phyloP scores from a whole-genome alignment of 768 basidiomycete genomes.

The Hericium coralloides region DNA sequence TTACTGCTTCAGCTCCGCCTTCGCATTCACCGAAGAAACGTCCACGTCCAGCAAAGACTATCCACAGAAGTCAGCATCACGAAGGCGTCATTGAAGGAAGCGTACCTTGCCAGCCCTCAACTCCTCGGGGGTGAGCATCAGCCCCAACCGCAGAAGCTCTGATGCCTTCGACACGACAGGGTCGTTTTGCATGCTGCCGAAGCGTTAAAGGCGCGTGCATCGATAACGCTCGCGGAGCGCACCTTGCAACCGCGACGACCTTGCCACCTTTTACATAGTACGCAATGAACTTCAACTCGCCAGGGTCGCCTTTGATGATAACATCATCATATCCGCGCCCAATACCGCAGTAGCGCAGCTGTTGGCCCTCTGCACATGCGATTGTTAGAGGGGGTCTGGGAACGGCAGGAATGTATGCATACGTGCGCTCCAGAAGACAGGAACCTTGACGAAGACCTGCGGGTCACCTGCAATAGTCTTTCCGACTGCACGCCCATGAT shows the following conservation, averaged over 20 bases:
- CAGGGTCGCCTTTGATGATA: conserved; percentile 65
- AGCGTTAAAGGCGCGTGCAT: not conserved
- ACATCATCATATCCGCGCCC: conserved; percentile 68
- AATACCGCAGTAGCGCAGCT: conserved; percentile 77
- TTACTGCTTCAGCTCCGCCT: not conserved
- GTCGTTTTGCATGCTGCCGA: conserved; percentile 65
- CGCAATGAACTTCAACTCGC: conserved; percentile 79
- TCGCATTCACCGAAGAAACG: not conserved
- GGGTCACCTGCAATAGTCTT: conserved; percentile 48
- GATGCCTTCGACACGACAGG: conserved; percentile 72
- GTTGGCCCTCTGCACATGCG: conserved; percentile 56
- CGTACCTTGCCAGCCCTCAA: conserved; percentile 64
- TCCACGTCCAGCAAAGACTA: conserved; percentile 25
- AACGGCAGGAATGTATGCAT: conserved; percentile 17
- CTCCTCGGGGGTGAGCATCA: conserved; percentile 75
- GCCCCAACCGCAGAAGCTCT: conserved; percentile 65
- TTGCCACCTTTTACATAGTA: conserved; percentile 63
- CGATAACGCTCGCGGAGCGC: conserved; percentile 8
- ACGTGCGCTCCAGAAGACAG: conserved; percentile 90
- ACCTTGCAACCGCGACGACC: conserved; percentile 63
- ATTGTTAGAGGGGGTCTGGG: not conserved
- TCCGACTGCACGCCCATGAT: conserved; percentile 80
- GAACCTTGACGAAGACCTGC: conserved; percentile 70
- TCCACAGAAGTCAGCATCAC: not conserved
- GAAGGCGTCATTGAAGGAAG: not conserved